Conservation (phyloP, 495 filamentous ascomycete species). For the Aspergillus taichungensis region DNA sequence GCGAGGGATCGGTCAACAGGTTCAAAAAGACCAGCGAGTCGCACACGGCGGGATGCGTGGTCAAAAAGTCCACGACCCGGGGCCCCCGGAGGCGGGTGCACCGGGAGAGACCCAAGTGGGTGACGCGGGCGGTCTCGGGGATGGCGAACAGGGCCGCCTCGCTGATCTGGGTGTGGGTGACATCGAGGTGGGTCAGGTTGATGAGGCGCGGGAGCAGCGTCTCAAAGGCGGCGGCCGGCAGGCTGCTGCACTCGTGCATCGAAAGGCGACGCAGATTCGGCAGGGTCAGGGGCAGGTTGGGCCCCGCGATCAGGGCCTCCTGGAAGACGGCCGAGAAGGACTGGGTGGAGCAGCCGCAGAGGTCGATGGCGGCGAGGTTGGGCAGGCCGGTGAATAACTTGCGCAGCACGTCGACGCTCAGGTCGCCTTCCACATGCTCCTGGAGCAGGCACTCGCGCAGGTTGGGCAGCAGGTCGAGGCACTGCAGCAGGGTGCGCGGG, state of each 20-base stretch:
- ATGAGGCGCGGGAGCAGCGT: constrained; percentile 59
- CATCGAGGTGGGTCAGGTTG: constrained; percentile 70
- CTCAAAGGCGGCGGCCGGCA: constrained; percentile 61
- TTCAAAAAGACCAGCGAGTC: constrained; percentile 64
- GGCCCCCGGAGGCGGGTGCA: constrained; percentile 63
- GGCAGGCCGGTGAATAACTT: constrained; percentile 63
- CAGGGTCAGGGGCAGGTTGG: constrained; percentile 38
- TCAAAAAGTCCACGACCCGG: constrained; percentile 62
- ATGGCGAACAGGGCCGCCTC: constrained; percentile 64
- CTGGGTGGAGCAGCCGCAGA: constrained; percentile 69
- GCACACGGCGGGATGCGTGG: constrained; percentile 60
- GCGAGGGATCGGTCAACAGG: constrained; percentile 62
- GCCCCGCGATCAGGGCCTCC: constrained; percentile 33
- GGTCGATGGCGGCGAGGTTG: constrained; percentile 63
- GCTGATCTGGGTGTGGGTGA: constrained; percentile 71
- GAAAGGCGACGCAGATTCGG: constrained; percentile 59
- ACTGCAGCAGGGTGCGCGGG: constrained; percentile 62
- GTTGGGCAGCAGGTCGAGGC: constrained; percentile 65
- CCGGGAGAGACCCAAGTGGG: constrained; percentile 72
- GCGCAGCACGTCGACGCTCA: constrained; percentile 56
- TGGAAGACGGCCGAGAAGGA: constrained; percentile 57
- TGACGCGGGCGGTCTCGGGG: constrained; percentile 60
- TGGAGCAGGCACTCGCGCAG: constrained; percentile 75
- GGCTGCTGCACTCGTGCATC: constrained; percentile 72
- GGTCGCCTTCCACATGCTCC: constrained; percentile 76